Evolutionary conservation across 352 stramenopile species (phyloP).

Genomic region (Phytophthora tentaculata): DNA sequence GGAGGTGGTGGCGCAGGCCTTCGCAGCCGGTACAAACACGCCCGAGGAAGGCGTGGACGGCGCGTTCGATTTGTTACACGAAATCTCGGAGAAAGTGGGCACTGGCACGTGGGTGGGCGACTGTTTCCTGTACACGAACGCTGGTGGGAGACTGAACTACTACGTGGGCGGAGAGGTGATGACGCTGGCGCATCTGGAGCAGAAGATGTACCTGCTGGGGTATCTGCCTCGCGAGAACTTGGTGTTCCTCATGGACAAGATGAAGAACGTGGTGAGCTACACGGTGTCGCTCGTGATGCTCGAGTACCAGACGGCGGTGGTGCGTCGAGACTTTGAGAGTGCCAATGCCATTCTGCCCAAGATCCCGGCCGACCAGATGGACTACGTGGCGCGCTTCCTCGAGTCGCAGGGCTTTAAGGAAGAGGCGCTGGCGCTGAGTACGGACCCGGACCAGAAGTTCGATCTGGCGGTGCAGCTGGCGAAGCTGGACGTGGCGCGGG

Average conservation of each 20-base stretch:
- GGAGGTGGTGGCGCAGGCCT: slow-evolving; percentile 85
- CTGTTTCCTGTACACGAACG: slow-evolving; percentile 99
- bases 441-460: slow-evolving; percentile 98
- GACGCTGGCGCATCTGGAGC: slow-evolving; percentile 96
- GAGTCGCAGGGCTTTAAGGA: slow-evolving; percentile 99
- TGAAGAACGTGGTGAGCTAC: slow-evolving; percentile 93
- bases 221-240: slow-evolving; percentile 99
- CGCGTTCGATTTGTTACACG: slow-evolving; percentile 97
- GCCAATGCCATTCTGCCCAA: slow-evolving; percentile 96
- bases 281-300: slow-evolving; percentile 95
- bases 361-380: slow-evolving; percentile 92
- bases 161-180: slow-evolving; percentile 99
- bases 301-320: slow-evolving; percentile 99
- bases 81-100: slow-evolving; percentile 96
- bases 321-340: slow-evolving; percentile 97
- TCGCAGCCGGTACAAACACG: slow-evolving; percentile 88
- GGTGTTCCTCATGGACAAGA: slow-evolving; percentile 99
- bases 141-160: slow-evolving; percentile 95
- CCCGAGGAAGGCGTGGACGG: slow-evolving; percentile 97
- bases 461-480: slow-evolving; percentile 97
- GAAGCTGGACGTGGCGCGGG: slow-evolving; percentile 94
- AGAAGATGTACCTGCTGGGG: slow-evolving; percentile 97
- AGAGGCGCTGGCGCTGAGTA: slow-evolving; percentile 94
- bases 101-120: slow-evolving; percentile 99
- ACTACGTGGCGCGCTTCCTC: slow-evolving; percentile 93